Percentiles rank a stretch among this genome's conserved stretches.
Evolutionary conservation across 108 stramenopile genomes (phyloP).

Genomic region (Cyclostephanos tholiformis): DNA sequence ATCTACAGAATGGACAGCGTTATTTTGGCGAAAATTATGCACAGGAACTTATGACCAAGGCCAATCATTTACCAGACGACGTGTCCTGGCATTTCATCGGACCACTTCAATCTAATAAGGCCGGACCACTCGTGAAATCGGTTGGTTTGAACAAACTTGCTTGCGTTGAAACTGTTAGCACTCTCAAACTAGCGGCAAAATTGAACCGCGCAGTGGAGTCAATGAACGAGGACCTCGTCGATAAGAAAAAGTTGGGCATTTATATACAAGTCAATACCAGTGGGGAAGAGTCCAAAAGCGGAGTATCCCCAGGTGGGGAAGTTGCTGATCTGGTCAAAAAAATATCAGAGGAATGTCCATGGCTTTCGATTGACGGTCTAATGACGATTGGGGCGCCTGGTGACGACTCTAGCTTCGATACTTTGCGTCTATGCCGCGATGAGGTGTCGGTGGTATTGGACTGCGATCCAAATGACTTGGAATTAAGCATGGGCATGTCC

Average conservation of each 20-base stretch:
- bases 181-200: conserved; percentile 91
- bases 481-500: conserved; percentile 98
- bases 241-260: conserved; percentile 62
- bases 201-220: conserved; percentile 76
- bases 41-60: conserved; percentile 98
- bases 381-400: conserved; percentile 99
- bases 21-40: conserved; percentile 99
- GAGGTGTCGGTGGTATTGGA: conserved; percentile 54
- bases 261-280: conserved; percentile 96
- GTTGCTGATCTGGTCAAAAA: conserved; percentile 56
- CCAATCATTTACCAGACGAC: conserved; percentile 73
- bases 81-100: conserved; percentile 97
- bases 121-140: conserved; percentile 75
- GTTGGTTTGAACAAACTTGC: conserved; percentile 67
- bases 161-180: conserved; percentile 90
- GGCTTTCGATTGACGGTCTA: conserved; percentile 84
- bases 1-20: conserved; percentile 71
- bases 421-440: conserved; percentile 60
- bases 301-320: conserved; percentile 74
- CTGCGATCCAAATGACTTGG: conserved; percentile 56
- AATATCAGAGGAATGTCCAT: conserved; percentile 70
- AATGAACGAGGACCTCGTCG: conserved; percentile 32
- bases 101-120: conserved; percentile 96
- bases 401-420: conserved; percentile 84
- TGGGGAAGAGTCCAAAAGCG: conserved; percentile 95